phyloP scores from a whole-genome alignment of 176 grass and related monocot species.

The Secale cereale region DNA sequence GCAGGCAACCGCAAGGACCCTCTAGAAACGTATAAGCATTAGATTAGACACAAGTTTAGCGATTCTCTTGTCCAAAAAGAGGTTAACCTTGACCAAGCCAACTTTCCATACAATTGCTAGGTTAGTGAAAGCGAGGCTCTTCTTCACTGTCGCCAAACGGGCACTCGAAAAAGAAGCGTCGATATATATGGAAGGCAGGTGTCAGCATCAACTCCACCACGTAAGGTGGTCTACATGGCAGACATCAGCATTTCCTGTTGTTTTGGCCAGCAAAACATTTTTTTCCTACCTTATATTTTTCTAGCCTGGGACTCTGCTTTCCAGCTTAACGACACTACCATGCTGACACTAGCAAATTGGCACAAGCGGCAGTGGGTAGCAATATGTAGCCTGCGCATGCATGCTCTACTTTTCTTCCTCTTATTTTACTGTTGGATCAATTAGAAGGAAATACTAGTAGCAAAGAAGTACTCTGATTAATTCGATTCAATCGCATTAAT shows the following conservation, averaged over 20 bases:
- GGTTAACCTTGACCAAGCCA: conserved; percentile 7
- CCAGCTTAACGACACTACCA: not conserved
- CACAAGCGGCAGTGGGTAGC: not conserved
- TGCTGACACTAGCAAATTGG: conserved; percentile 22
- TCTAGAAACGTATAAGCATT: not conserved
- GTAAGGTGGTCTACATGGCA: conserved; percentile 28
- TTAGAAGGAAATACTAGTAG: no score
- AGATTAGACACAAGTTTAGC: not conserved
- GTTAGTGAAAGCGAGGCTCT: conserved; percentile 19
- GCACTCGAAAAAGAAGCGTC: conserved; percentile 30
- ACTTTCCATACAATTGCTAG: not conserved
- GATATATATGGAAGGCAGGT: conserved; percentile 21
- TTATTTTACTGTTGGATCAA: no score
- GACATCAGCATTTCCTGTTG: conserved; percentile 40
- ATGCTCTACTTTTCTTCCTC: not conserved
- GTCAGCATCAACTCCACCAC: conserved; percentile 47
- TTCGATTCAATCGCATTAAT: not conserved
- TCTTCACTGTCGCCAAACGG: conserved; percentile 16
- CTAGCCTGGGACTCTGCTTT: not conserved
- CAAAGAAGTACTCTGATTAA: not conserved
- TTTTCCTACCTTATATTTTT: not conserved
- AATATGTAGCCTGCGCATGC: not conserved
- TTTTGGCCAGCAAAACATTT: conserved; percentile 3
- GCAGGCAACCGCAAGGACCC: not conserved
- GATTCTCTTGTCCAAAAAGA: not conserved